Percentiles rank a stretch among this genome's conserved stretches.
Evolutionary conservation across 2,329 filamentous ascomycete genomes (phyloP).

Genomic region (Scleromitrula shiraiana): DNA sequence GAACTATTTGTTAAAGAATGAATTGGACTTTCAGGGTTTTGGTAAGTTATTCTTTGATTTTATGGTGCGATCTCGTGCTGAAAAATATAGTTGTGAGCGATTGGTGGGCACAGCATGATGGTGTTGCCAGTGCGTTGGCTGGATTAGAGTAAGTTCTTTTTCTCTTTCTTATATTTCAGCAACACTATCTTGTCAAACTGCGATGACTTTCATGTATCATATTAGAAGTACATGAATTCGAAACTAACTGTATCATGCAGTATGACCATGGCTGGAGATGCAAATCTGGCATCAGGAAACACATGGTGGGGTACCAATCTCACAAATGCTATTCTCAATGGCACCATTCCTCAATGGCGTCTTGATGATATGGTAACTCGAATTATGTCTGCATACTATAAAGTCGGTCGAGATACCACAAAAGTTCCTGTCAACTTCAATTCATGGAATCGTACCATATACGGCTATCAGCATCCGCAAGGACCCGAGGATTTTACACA

Average conservation of each 20-base stretch:
- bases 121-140: slow-evolving; percentile 67
- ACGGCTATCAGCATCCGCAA: slow-evolving; percentile 57
- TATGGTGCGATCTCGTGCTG: no score
- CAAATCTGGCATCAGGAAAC: no score
- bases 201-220: no score
- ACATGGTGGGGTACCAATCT: slow-evolving; percentile 31
- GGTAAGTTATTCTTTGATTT: no score
- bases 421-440: slow-evolving; percentile 64
- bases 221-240: no score
- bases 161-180: no score
- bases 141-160: no score
- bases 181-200: no score
- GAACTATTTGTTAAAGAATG: slow-evolving; percentile 75
- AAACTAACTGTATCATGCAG: no score
- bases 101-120: slow-evolving; percentile 76
- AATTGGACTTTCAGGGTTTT: slow-evolving; percentile 79
- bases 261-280: no score
- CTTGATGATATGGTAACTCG: slow-evolving; percentile 60
- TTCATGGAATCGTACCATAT: slow-evolving; percentile 74
- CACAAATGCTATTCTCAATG: slow-evolving; percentile 49
- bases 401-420: slow-evolving; percentile 45
- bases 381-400: slow-evolving; percentile 50
- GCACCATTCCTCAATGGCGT: slow-evolving; percentile 31
- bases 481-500: slow-evolving; percentile 55
- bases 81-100: slow-evolving; percentile 72